Conservation (phyloP, 1,284 basidiomycete genomes). For the Amylostereum chailletii region DNA sequence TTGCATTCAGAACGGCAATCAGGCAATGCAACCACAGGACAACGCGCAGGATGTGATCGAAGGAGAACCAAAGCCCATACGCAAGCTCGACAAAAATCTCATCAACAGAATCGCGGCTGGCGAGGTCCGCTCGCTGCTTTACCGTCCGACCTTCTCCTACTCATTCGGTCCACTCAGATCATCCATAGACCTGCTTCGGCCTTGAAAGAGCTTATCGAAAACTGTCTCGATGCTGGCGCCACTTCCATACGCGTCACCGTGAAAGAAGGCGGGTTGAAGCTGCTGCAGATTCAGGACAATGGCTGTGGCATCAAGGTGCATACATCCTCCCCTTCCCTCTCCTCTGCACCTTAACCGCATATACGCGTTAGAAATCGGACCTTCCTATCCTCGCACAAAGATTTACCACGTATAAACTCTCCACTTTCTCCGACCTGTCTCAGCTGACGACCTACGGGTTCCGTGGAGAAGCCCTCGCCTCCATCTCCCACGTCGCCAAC, state of each 20-base stretch:
- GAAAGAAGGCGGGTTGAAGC: constrained; percentile 94
- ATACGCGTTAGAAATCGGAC: constrained; percentile 45
- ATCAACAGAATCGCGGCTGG: constrained; percentile 81
- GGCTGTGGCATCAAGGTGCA: constrained; percentile 84
- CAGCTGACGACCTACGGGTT: constrained; percentile 93
- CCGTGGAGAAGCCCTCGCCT: constrained; percentile 94
- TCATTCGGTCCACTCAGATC: constrained; percentile 46
- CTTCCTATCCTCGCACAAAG: constrained; percentile 89
- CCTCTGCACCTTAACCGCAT: not conserved
- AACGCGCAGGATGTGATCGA: not conserved
- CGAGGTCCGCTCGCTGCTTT: constrained; percentile 38
- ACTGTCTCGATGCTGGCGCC: constrained; percentile 87
- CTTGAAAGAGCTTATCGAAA: constrained; percentile 94
- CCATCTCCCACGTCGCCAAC: constrained; percentile 91
- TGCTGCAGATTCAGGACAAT: constrained; percentile 95
- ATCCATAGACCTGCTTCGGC: constrained; percentile 96
- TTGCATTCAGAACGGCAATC: too few relatives aligned
- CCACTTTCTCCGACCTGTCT: constrained; percentile 80
- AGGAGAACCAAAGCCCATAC: constrained; percentile 45
- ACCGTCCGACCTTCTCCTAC: not conserved
- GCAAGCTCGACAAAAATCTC: constrained; percentile 62
- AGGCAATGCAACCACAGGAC: too few relatives aligned
- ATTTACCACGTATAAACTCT: constrained; percentile 94
- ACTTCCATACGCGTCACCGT: constrained; percentile 83
- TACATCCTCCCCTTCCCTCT: not conserved